Conservation (phyloP, 2,329 filamentous ascomycete genomes). For the Colletotrichum trifolii region DNA sequence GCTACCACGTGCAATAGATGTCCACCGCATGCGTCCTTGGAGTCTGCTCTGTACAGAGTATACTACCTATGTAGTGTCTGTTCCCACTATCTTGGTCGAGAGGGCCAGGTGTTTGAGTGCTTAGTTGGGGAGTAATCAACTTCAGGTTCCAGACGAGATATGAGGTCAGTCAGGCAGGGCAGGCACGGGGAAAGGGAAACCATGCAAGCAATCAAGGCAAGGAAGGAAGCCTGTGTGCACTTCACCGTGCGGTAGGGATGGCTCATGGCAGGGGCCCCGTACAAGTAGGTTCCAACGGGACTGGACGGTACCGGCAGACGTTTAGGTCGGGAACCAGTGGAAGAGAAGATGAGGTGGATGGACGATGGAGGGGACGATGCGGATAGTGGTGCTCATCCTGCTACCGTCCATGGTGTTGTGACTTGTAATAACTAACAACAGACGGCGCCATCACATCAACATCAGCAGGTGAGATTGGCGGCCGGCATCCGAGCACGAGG, state of each 20-base stretch:
- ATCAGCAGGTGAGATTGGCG: background rate
- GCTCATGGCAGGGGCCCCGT: too few relatives aligned
- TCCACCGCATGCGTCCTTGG: too few relatives aligned
- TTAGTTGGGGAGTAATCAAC: background rate
- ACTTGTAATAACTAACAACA: background rate
- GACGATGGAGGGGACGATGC: background rate
- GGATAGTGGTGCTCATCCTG: background rate
- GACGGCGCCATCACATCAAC: constrained; percentile 2
- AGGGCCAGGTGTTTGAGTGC: too few relatives aligned
- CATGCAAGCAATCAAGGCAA: constrained; percentile 18
- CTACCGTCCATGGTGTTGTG: background rate
- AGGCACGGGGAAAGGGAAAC: background rate
- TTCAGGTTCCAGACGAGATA: constrained; percentile 14
- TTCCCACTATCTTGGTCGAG: too few relatives aligned
- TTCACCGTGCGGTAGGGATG: background rate
- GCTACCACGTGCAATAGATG: background rate
- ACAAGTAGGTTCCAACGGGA: constrained; percentile 1
- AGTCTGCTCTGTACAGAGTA: too few relatives aligned
- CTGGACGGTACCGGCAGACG: constrained; percentile 13
- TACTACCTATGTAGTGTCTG: background rate
- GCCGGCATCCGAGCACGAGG: background rate
- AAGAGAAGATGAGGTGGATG: constrained; percentile 8
- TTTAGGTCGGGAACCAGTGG: constrained; percentile 31
- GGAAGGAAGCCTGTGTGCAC: background rate
- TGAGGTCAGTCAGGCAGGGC: constrained; percentile 12